Evolutionary conservation across 2,329 filamentous ascomycete species (phyloP).

Genomic region (Ascochyta pisi): DNA sequence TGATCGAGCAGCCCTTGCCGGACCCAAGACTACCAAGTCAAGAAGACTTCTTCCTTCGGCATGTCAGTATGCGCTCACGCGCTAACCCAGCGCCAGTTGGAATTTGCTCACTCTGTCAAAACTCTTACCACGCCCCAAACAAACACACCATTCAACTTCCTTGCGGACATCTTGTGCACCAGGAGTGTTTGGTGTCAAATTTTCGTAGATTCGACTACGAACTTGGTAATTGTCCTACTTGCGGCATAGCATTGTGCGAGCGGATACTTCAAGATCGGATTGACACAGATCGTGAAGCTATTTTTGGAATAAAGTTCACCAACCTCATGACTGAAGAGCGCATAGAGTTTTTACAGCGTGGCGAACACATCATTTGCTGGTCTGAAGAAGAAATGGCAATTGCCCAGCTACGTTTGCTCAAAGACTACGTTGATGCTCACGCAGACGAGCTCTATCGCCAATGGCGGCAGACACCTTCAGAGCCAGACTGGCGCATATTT

Average conservation of each 20-base stretch:
- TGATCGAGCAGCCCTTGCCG: background rate
- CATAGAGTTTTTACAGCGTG: slow-evolving; percentile 15
- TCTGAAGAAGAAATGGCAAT: slow-evolving; percentile 21
- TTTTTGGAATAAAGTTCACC: slow-evolving; percentile 16
- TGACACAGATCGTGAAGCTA: slow-evolving; percentile 14
- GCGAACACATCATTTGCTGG: slow-evolving; percentile 1
- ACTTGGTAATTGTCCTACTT: slow-evolving; percentile 14
- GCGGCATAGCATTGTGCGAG: slow-evolving; percentile 8
- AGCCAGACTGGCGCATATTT: background rate
- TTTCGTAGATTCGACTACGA: slow-evolving; percentile 7
- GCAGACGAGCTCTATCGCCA: slow-evolving; percentile 13
- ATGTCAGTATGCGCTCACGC: background rate
- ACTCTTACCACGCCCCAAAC: background rate
- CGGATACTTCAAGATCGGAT: slow-evolving; percentile 19
- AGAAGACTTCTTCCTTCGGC: background rate
- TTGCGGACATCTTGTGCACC: slow-evolving; percentile 9
- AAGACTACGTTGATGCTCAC: slow-evolving; percentile 22
- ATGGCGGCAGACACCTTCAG: background rate
- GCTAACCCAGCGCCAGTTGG: slow-evolving; percentile 1
- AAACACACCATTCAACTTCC: background rate
- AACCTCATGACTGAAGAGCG: background rate
- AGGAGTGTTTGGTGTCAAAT: slow-evolving; percentile 7
- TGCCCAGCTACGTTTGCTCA: slow-evolving; percentile 17
- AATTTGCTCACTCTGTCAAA: slow-evolving; percentile 8
- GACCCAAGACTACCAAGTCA: background rate